These are phyloP conservation scores for Mallotus japonicus DNA, from an alignment of 441 rosid species.

Conservation along the genomic window DNA sequence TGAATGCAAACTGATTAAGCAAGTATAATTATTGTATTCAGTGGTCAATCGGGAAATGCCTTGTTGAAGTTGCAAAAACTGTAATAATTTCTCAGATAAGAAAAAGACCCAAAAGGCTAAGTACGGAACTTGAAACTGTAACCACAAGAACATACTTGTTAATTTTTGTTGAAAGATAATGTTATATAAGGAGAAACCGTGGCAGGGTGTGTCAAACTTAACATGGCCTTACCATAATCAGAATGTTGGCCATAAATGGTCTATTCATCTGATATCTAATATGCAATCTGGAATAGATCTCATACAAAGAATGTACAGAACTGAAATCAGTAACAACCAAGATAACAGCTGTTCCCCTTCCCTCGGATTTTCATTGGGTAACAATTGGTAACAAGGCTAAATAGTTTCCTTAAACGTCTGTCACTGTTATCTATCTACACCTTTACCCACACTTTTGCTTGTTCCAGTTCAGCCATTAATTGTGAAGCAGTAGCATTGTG, in stretches of 20 bases:
- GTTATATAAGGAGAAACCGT: neutral
- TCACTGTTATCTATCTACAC: neutral
- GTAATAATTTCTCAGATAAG: neutral
- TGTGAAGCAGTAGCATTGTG: neutral
- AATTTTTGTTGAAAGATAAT: no score
- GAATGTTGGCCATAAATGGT: no score
- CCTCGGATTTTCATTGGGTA: neutral
- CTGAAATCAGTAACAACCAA: neutral
- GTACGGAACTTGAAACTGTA: neutral
- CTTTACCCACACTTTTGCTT: neutral
- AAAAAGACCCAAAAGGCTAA: neutral
- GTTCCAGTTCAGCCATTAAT: neutral
- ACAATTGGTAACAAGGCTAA: neutral
- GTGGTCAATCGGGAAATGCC: neutral
- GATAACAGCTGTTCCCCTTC: neutral
- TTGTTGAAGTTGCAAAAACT: neutral
- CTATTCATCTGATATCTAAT: no score
- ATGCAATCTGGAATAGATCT: no score
- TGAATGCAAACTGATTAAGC: neutral
- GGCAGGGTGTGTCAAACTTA: no score
- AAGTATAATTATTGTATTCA: neutral
- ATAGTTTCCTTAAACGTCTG: neutral
- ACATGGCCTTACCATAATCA: no score
- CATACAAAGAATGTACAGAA: no score
- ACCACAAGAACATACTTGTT: neutral